Conservation (phyloP, 148 eudicot species). For the Simmondsia chinensis region DNA sequence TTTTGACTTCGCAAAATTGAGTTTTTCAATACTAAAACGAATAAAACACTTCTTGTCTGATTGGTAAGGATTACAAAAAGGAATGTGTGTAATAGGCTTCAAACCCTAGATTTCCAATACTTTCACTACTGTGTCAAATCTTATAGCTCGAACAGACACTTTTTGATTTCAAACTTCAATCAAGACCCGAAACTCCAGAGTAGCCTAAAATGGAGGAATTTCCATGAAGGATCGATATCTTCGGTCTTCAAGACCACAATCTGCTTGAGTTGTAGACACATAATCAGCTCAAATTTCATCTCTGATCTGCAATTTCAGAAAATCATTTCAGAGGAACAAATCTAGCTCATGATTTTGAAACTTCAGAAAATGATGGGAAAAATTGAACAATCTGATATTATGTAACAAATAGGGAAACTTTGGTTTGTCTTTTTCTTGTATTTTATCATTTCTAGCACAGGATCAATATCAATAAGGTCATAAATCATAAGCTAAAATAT, state of each 20-base stretch:
- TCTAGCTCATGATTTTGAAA: background rate
- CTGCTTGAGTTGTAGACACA: slow-evolving; percentile 28
- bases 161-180: too few species aligned
- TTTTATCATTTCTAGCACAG: background rate
- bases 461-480: slow-evolving; percentile 9
- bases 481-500: slow-evolving; percentile 5
- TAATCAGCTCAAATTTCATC: slow-evolving; percentile 35
- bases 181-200: slow-evolving; percentile 54
- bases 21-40: slow-evolving; percentile 1
- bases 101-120: too few species aligned
- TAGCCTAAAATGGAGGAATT: slow-evolving; percentile 35
- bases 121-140: too few species aligned
- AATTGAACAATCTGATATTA: too few species aligned
- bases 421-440: slow-evolving; percentile 22
- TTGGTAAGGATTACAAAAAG: too few species aligned
- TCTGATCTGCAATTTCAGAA: slow-evolving; percentile 40
- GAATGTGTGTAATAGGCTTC: too few species aligned
- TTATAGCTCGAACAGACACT: too few species aligned
- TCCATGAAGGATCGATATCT: slow-evolving; percentile 39
- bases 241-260: slow-evolving; percentile 25
- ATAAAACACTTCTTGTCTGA: too few species aligned
- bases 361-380: background rate
- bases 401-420: background rate
- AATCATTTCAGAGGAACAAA: slow-evolving; percentile 18
- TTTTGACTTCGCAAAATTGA: background rate